Conservation (phyloP, 2,329 filamentous ascomycete species). For the Penicillium griseofulvum region DNA sequence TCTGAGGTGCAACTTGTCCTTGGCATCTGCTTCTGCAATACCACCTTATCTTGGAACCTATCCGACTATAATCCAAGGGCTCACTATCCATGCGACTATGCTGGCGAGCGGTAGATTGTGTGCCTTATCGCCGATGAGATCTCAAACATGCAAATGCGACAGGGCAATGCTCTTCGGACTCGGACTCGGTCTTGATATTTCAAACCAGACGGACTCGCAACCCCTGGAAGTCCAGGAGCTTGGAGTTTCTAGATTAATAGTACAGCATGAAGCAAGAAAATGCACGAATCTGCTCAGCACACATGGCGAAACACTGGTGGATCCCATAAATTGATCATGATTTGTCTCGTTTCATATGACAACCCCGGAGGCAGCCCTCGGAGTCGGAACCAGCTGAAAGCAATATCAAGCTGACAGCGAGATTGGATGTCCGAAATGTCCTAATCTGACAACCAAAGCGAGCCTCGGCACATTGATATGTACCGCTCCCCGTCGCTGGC, state of each 20-base stretch:
- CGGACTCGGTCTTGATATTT: conserved; percentile 13
- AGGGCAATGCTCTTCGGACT: conserved; percentile 11
- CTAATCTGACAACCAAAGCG: neutral
- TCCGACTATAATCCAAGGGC: neutral
- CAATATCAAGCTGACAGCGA: conserved; percentile 2
- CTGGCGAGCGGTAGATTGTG: neutral
- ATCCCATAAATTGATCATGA: conserved; percentile 2
- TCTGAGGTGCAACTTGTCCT: neutral
- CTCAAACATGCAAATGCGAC: neutral
- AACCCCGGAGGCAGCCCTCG: neutral
- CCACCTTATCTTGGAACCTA: conserved; percentile 12
- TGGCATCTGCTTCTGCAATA: conserved; percentile 17
- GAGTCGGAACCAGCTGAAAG: conserved; percentile 14
- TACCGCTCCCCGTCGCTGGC: conserved; percentile 2
- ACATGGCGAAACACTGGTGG: neutral
- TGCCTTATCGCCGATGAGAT: conserved; percentile 1
- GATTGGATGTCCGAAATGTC: conserved; percentile 5
- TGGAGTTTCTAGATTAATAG: neutral
- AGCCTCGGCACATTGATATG: conserved; percentile 12
- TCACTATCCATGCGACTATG: neutral
- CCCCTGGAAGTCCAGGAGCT: neutral
- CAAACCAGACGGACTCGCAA: neutral
- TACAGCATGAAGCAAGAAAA: conserved; percentile 1
- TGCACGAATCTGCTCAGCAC: neutral
- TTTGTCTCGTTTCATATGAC: conserved; percentile 9